These are phyloP conservation scores for Jacaranda copaia DNA, from an alignment of 257 asterid species.

Conservation along the genomic window DNA sequence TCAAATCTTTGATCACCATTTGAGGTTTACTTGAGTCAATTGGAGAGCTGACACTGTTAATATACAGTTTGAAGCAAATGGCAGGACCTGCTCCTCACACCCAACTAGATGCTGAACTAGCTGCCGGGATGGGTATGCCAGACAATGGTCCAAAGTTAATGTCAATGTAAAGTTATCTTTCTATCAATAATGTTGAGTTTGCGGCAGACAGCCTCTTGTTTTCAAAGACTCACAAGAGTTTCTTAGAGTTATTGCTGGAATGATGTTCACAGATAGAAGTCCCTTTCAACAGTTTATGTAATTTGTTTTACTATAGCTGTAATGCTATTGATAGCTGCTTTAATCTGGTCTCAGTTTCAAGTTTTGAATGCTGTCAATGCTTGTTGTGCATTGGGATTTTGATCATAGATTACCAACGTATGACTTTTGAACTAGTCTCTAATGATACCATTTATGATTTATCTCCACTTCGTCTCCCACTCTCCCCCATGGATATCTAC, in stretches of 20 bases:
- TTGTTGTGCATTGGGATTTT: background rate
- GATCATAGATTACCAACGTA: background rate
- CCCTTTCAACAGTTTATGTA: background rate
- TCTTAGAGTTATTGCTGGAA: background rate
- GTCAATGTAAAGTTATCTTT: conserved; percentile 49
- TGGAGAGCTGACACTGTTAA: conserved; percentile 9
- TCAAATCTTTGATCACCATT: background rate
- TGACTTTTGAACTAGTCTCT: too few relatives aligned
- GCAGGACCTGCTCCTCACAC: conserved; percentile 88
- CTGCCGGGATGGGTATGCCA: conserved; percentile 98
- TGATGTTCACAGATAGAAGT: background rate
- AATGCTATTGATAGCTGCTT: background rate
- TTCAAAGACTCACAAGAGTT: background rate
- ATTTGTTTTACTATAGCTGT: conserved; percentile 24
- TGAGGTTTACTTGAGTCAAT: background rate
- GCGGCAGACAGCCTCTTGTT: background rate
- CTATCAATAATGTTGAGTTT: background rate
- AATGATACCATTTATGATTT: too few relatives aligned
- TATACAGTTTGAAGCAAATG: conserved; percentile 79
- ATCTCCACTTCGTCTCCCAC: too few relatives aligned
- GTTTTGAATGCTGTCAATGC: background rate
- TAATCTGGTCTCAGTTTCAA: background rate
- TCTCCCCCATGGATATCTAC: too few relatives aligned
- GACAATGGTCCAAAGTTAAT: conserved; percentile 96
- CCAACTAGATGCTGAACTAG: conserved; percentile 88